Conservation (phyloP, 2,329 filamentous ascomycete species). For the Malbranchea zuffiana region DNA sequence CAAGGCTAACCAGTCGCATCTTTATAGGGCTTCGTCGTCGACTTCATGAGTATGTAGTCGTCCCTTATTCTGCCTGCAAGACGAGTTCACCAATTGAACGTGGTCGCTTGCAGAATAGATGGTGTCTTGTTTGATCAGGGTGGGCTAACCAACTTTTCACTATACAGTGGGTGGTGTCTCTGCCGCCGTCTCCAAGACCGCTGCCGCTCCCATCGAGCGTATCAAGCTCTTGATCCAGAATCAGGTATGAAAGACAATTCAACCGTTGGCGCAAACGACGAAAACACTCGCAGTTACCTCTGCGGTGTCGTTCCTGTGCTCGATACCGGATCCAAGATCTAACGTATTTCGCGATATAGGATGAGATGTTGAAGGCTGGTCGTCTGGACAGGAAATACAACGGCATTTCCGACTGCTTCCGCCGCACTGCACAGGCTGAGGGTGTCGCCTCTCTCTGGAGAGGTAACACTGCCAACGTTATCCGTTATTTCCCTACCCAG, state of each 20-base stretch:
- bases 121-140: neutral
- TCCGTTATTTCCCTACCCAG: conserved; percentile 99
- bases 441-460: conserved; percentile 94
- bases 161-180: conserved; percentile 95
- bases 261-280: neutral
- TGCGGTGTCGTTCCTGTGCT: too few relatives aligned
- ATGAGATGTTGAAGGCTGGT: conserved; percentile 99
- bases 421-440: conserved; percentile 77
- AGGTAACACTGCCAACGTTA: conserved; percentile 99
- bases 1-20: conserved; percentile 22
- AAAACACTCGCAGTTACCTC: too few relatives aligned
- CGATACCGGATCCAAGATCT: too few relatives aligned
- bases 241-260: conserved; percentile 59
- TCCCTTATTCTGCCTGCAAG: too few relatives aligned
- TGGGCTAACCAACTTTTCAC: conserved; percentile 8
- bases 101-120: too few relatives aligned
- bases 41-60: conserved; percentile 94
- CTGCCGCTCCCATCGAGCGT: conserved; percentile 99
- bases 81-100: too few relatives aligned
- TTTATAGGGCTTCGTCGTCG: conserved; percentile 76
- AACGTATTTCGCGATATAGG: conserved; percentile 43
- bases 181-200: conserved; percentile 99
- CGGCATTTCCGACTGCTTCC: conserved; percentile 93
- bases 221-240: conserved; percentile 99
- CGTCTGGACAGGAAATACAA: conserved; percentile 96